A percentile compares a stretch with the other conserved stretches of the same genome.
Evolutionary conservation across 2,329 filamentous ascomycete genomes (phyloP).

Genomic region (Fusarium abutilonis): DNA sequence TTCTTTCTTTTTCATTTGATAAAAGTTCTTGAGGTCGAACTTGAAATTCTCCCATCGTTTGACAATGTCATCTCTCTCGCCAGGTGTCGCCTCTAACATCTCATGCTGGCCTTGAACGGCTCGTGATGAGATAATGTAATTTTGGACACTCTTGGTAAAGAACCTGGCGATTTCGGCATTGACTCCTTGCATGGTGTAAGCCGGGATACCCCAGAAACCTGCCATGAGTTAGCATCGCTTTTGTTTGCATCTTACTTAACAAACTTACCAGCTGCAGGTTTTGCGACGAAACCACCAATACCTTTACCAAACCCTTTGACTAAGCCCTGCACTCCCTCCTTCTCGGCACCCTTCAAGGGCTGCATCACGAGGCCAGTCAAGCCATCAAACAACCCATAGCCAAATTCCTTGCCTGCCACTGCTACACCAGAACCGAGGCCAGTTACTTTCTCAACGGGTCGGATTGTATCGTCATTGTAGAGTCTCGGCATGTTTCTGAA

Average conservation of each 20-base stretch:
- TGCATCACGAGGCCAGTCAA: constrained; percentile 84
- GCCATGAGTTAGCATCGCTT: background rate
- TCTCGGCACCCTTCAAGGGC: constrained; percentile 69
- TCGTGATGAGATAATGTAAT: constrained; percentile 81
- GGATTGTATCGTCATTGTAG: constrained; percentile 85
- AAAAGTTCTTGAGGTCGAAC: constrained; percentile 68
- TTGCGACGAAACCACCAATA: constrained; percentile 81
- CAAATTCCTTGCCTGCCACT: constrained; percentile 81
- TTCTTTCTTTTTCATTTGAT: constrained; percentile 62
- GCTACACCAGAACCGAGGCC: constrained; percentile 78
- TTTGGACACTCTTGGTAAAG: constrained; percentile 76
- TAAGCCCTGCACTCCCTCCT: constrained; percentile 66
- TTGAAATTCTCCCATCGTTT: constrained; percentile 70
- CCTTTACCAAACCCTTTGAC: constrained; percentile 85
- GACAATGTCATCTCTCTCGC: constrained; percentile 73
- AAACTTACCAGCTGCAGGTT: constrained; percentile 77
- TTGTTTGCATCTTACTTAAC: background rate
- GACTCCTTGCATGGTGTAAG: constrained; percentile 84
- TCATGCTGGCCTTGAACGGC: constrained; percentile 80
- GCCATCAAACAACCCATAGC: constrained; percentile 81
- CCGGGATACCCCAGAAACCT: constrained; percentile 76
- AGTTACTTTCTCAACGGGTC: constrained; percentile 81
- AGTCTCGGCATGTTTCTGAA: constrained; percentile 88
- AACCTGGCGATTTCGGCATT: constrained; percentile 79
- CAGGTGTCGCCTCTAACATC: constrained; percentile 60